phyloP scores from a whole-genome alignment of 2,329 filamentous ascomycete genomes.

The Scedosporium dehoogii region DNA sequence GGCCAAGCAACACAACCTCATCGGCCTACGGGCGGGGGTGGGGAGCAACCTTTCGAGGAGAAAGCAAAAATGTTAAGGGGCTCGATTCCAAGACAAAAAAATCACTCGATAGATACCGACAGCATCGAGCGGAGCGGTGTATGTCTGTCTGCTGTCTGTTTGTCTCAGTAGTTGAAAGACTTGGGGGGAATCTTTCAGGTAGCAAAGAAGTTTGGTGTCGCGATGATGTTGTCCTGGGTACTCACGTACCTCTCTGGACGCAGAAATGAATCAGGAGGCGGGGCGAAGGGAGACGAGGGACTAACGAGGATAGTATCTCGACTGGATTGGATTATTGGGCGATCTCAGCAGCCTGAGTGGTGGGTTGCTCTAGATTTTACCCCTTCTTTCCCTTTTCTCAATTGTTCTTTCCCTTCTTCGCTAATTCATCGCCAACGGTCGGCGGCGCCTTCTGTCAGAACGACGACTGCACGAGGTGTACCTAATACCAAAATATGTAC shows the following conservation, averaged over 20 bases:
- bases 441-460: not conserved
- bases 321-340: constrained; percentile 1
- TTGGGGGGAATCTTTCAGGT: too few relatives aligned
- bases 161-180: too few relatives aligned
- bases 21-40: not conserved
- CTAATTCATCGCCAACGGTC: not conserved
- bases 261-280: not conserved
- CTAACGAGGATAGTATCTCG: not conserved
- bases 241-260: too few relatives aligned
- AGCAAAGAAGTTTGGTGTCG: too few relatives aligned
- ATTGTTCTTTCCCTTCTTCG: too few relatives aligned
- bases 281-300: not conserved
- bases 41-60: not conserved
- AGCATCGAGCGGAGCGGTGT: too few relatives aligned
- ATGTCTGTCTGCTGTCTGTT: too few relatives aligned
- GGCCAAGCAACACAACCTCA: not conserved
- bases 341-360: constrained; percentile 2
- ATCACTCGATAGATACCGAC: too few relatives aligned
- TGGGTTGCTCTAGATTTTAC: not conserved
- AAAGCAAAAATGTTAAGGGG: too few relatives aligned
- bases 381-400: constrained; percentile 1
- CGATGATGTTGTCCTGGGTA: too few relatives aligned
- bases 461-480: not conserved
- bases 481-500: not conserved
- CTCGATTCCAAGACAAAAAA: too few relatives aligned